These are phyloP conservation scores for Elsinoe necatrix DNA, from an alignment of 2,329 filamentous ascomycete genomes.

Conservation along the genomic window DNA sequence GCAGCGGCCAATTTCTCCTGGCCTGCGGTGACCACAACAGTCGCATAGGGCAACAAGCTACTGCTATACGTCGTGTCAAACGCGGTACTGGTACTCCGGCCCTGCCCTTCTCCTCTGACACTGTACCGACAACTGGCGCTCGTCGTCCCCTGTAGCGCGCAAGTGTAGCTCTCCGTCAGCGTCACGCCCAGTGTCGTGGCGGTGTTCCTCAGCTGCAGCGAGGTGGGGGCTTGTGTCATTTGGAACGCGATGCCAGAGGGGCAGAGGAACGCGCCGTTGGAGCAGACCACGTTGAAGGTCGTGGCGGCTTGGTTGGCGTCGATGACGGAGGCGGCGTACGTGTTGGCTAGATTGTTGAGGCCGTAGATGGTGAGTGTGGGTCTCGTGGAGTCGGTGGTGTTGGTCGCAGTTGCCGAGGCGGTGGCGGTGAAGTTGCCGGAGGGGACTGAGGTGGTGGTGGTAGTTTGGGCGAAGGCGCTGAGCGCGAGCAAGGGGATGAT, in stretches of 20 bases:
- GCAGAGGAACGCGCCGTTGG: conserved; percentile 1
- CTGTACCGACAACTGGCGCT: conserved; percentile 4
- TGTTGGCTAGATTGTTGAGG: conserved; percentile 13
- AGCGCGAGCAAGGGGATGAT: background rate
- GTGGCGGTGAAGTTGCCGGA: background rate
- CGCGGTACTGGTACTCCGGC: background rate
- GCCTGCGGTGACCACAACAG: background rate
- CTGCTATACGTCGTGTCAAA: background rate
- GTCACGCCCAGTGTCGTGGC: conserved; percentile 1
- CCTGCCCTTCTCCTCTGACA: background rate
- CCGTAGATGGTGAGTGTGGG: conserved; percentile 8
- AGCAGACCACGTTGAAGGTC: conserved; percentile 1
- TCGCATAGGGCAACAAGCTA: conserved; percentile 5
- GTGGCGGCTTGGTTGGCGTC: conserved; percentile 1
- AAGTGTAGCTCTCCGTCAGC: conserved; percentile 1
- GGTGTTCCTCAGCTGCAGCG: background rate
- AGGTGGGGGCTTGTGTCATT: conserved; percentile 1
- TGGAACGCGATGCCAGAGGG: background rate
- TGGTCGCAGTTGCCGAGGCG: background rate
- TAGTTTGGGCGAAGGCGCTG: background rate
- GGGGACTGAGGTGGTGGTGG: background rate
- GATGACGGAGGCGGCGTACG: conserved; percentile 9
- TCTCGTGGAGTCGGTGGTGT: background rate
- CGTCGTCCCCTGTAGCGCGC: background rate
- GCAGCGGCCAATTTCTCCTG: conserved; percentile 13